Evolutionary conservation across 257 asterid genomes (phyloP), one percentile per base, ranked within the genome.

Genomic region (Jacaranda mimosifolia): DNA sequence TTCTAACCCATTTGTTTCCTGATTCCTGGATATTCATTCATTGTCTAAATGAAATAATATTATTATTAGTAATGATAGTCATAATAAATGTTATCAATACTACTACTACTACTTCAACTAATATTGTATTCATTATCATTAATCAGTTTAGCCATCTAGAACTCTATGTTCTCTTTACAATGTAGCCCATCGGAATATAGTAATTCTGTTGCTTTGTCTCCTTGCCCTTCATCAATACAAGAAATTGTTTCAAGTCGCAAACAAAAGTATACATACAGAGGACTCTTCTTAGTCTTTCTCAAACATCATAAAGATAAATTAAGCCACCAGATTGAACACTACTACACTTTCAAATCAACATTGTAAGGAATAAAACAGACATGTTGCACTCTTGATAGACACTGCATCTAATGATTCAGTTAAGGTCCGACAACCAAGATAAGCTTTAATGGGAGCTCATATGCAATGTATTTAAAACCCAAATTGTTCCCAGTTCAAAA

Each of bases 171-270:
- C 19, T 43, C 35, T 56, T 43, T 68, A 57, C 51, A 43, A 19
- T 72, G 40, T 26, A 26, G 63, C 42, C 39, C 55, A 36, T 18
- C 6, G 5, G 53, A 55, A 17, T 21, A 55, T 21, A 19, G 17
- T n/a, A 19, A 7, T 26, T 19, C 39, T 18, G 21, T 17, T 4
- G 6, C 32, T 63, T 17, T 42, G 48, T 5, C 62, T 63, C 55
- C 26, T 38, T 19, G 46, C 63, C 63, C 26, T 53, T 64, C 55
- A 62, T 68, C 58, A 42, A 21, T 42, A n/a, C 52, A 36, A 53
- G 3, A 55, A 19, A n/a, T 48, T 75, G 59, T 55, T 53, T 56
- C 52, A 15, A 58, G 68, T 26, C n/a, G 59, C 60, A 67, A 51
- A 63, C 42, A 56, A 60, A 60, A 67, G 63, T 39, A 38, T 58